A percentile compares a stretch with the other conserved stretches of the same genome.
Conservation (phyloP, 768 basidiomycete species). For the Antrodiella citrinella region DNA sequence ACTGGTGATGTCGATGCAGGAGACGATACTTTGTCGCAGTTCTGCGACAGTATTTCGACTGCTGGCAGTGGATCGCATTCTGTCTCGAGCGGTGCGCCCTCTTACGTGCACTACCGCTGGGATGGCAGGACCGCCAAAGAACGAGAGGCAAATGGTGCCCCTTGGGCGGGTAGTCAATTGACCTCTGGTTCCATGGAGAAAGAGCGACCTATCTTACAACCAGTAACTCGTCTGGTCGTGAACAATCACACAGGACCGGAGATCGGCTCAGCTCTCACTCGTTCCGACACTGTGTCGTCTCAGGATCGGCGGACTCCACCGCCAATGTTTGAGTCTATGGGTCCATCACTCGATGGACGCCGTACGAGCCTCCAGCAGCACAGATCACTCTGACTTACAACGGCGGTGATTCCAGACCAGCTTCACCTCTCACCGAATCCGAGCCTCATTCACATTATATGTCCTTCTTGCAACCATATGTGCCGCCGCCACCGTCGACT, state of each 20-base stretch:
- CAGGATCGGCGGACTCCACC: constrained; percentile 22
- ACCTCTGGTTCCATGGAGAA: no score
- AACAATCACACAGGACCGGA: no score
- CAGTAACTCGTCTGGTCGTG: no score
- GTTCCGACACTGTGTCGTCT: not conserved
- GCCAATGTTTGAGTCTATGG: constrained; percentile 31
- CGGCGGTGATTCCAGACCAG: constrained; percentile 13
- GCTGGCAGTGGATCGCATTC: no score
- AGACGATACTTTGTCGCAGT: no score
- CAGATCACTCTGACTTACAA: constrained; percentile 16
- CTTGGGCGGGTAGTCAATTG: no score
- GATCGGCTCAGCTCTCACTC: no score
- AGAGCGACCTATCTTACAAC: no score
- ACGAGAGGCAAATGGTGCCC: not conserved
- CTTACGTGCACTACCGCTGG: not conserved
- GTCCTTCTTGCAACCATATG: not conserved
- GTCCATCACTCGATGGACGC: constrained; percentile 30
- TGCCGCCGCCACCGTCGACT: not conserved
- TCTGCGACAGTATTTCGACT: no score
- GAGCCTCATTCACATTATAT: not conserved
- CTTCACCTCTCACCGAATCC: constrained; percentile 10
- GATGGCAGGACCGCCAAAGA: not conserved
- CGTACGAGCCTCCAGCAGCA: not conserved
- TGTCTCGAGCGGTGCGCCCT: not conserved
- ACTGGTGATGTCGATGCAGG: no score